phyloP scores from a whole-genome alignment of 2,329 filamentous ascomycete genomes.

The Camillea tinctor region DNA sequence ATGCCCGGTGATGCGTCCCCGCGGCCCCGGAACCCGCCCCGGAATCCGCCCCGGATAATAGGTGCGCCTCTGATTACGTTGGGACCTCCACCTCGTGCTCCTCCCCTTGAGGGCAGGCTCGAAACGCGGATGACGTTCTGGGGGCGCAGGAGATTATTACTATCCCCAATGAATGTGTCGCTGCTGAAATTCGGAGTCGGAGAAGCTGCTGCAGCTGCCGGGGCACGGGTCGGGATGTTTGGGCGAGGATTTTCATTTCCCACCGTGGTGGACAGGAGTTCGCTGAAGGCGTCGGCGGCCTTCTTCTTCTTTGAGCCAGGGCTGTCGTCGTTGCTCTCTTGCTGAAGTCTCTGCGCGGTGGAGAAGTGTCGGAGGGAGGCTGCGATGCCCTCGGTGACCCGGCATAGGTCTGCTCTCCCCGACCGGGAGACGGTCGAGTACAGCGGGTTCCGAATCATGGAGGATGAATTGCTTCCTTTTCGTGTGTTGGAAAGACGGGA shows the following conservation, averaged over 20 bases:
- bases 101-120: conserved; percentile 4
- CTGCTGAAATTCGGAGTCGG: not conserved
- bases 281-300: conserved; percentile 23
- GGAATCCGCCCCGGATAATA: conserved; percentile 24
- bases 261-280: conserved; percentile 21
- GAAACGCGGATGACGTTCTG: not conserved
- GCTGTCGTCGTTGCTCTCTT: conserved; percentile 8
- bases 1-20: conserved; percentile 6
- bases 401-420: conserved; percentile 25
- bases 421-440: conserved; percentile 25
- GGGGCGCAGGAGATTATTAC: too few species aligned
- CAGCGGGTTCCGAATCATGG: conserved; percentile 34
- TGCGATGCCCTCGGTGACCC: conserved; percentile 31
- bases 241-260: not conserved
- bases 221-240: too few species aligned
- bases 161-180: too few species aligned
- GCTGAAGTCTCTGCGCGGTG: conserved; percentile 23
- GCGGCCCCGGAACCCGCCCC: conserved; percentile 24
- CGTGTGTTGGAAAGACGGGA: conserved; percentile 5
- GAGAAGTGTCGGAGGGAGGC: conserved; percentile 33
- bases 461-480: conserved; percentile 12
- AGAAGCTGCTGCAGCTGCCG: not conserved
- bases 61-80: not conserved
- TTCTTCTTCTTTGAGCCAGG: conserved; percentile 18
- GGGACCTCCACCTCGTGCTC: not conserved